Percentiles rank a stretch among this genome's conserved stretches.
Conservation (phyloP, 495 filamentous ascomycete genomes). For the Astrothelium subdiscretum region DNA sequence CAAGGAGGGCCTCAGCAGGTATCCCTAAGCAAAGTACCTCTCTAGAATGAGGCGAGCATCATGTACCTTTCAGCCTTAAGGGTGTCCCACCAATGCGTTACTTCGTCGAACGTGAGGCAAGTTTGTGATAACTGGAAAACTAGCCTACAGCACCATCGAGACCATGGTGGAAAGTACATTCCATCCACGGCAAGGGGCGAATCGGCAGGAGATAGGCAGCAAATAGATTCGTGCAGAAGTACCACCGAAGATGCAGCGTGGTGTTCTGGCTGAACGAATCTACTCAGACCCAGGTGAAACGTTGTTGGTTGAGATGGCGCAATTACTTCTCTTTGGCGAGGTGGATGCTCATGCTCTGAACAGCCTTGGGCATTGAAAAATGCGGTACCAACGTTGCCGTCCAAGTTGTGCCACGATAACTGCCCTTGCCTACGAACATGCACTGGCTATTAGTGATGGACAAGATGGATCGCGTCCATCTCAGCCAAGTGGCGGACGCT, state of each 20-base stretch:
- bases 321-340: background rate
- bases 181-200: background rate
- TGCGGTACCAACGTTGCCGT: background rate
- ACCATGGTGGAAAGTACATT: background rate
- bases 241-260: background rate
- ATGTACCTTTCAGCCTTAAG: too few relatives aligned
- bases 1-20: too few relatives aligned
- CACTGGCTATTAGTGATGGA: background rate
- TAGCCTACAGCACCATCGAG: too few relatives aligned
- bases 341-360: background rate
- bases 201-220: background rate
- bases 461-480: background rate
- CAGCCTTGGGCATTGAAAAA: background rate
- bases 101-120: too few relatives aligned
- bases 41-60: too few relatives aligned
- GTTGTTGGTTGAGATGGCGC: background rate
- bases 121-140: too few relatives aligned
- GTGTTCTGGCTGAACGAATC: background rate
- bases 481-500: background rate
- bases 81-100: too few relatives aligned
- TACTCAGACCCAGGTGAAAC: background rate
- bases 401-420: background rate
- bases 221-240: background rate
- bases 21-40: too few relatives aligned
- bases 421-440: background rate